A percentile compares a stretch with the other conserved stretches of the same genome.
Conservation (phyloP, 2,329 filamentous ascomycete species). For the Penicillium sp. region DNA sequence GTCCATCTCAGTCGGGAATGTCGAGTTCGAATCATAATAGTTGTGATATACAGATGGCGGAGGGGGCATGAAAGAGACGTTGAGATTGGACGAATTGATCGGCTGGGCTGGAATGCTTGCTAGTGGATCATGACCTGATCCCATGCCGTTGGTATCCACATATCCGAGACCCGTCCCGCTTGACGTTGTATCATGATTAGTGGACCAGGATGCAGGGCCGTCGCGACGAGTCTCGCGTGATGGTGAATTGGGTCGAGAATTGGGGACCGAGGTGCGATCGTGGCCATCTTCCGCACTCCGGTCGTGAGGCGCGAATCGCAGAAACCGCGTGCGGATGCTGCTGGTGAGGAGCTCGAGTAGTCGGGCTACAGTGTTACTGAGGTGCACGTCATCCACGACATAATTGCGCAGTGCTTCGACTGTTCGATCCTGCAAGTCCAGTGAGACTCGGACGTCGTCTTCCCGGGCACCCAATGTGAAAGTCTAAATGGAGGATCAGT, state of each 20-base stretch:
- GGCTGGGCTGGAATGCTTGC: conserved; percentile 47
- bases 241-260: conserved; percentile 42
- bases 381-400: conserved; percentile 67
- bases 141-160: conserved; percentile 30
- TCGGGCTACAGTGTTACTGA: conserved; percentile 63
- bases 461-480: conserved; percentile 66
- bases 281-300: conserved; percentile 45
- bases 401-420: conserved; percentile 60
- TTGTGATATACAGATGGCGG: conserved; percentile 49
- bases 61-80: conserved; percentile 51
- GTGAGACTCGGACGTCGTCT: conserved; percentile 60
- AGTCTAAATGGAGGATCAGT: conserved; percentile 41
- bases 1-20: conserved; percentile 35
- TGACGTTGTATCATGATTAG: conserved; percentile 23
- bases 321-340: conserved; percentile 59
- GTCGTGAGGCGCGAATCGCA: conserved; percentile 57
- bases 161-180: conserved; percentile 26
- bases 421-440: conserved; percentile 60
- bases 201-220: conserved; percentile 29
- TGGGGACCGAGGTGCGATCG: conserved; percentile 38
- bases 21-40: conserved; percentile 43
- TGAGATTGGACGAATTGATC: conserved; percentile 48
- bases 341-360: conserved; percentile 61
- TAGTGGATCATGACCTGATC: conserved; percentile 41
- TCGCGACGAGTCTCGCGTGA: conserved; percentile 35